Base-by-base conservation (phyloP, 768 basidiomycete genomes). In the Macrolepiota dolichaula region DNA sequence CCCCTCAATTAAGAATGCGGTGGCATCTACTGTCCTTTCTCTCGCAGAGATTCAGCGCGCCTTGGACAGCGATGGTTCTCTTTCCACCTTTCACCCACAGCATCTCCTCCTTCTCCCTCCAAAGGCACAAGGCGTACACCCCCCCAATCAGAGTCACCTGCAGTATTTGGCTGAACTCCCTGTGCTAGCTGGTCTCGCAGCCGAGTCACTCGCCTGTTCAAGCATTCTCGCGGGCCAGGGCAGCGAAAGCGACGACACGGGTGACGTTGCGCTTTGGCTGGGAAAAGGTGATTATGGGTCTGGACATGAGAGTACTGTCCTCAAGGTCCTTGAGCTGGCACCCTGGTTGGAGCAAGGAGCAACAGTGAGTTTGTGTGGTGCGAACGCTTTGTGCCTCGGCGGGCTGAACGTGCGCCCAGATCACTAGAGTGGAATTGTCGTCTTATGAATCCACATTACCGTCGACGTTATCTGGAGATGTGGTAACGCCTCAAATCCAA, bases 191-290 rank as follows among this genome's bases (percentile, higher is more conserved):
- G 73, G 78, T 53, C 65, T 63, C 1, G 71, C 77, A 1, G 81
- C 85, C 2, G 69, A 66, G 27, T 70, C 75, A 2, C 71, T 75
- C 10, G 68, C 74, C 11, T 81, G 76, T 66, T 79, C 81, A n/a
- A 85, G 82, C 65, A 71, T 86, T 49, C 75, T 86, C 12, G 80
- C 79, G 0, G 85, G 85, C 2, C 75, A 75, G 35, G 68, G 73
- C n/a, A 84, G 78, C 63, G 85, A 88, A 64, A 79, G 77, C 64
- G 85, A 85, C 62, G 84, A 87, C 51, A 81, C 74, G 44, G 79
- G 79, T 4, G 84, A 86, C 62, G 68, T 83, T 24, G 81, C 75
- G 3, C 51, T 86, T 36, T 85, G 81, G 80, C 73, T 87, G 4
- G 83, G 85, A 9, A 52, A 62, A 4, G 80, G 79, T 4, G 66